Evolutionary conservation across 2,329 filamentous ascomycete genomes (phyloP).

Genomic region (Thelonectria olida): DNA sequence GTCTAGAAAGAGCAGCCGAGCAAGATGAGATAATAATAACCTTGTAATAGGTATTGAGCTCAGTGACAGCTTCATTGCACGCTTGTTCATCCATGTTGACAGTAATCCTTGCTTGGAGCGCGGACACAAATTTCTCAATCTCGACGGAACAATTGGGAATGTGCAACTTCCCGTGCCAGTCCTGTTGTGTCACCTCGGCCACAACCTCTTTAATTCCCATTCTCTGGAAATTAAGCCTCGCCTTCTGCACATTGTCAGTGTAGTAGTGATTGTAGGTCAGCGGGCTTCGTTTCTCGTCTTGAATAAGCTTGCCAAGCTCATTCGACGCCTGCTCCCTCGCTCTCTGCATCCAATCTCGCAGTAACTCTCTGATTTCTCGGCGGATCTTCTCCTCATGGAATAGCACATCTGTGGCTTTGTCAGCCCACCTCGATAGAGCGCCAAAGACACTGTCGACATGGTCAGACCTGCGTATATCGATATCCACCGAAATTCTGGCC

Average conservation of each 20-base stretch:
- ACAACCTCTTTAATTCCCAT: conserved; percentile 11
- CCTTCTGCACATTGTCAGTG: conserved; percentile 26
- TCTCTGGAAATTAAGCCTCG: conserved; percentile 15
- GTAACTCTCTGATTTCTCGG: conserved; percentile 1
- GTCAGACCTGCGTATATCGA: too few relatives aligned
- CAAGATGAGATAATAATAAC: conserved; percentile 6
- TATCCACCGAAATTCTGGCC: too few relatives aligned
- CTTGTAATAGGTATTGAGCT: conserved; percentile 38
- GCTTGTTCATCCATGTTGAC: conserved; percentile 32
- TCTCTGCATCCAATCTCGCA: conserved; percentile 16
- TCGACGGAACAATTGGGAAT: conserved; percentile 10
- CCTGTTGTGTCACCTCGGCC: background rate
- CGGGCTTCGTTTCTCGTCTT: conserved; percentile 18
- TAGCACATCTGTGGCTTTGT: background rate
- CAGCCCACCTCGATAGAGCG: conserved; percentile 12
- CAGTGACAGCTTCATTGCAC: conserved; percentile 25
- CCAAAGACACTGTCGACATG: conserved; percentile 19
- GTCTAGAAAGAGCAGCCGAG: background rate
- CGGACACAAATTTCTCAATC: conserved; percentile 15
- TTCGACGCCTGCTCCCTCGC: conserved; percentile 3
- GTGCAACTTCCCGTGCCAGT: conserved; percentile 12
- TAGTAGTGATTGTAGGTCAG: conserved; percentile 33
- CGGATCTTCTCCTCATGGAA: conserved; percentile 11
- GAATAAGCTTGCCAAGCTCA: conserved; percentile 24
- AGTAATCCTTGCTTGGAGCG: conserved; percentile 13